Evolutionary conservation across 345 rosid species (phyloP).

Genomic region (Diplotaxis tenuifolia): DNA sequence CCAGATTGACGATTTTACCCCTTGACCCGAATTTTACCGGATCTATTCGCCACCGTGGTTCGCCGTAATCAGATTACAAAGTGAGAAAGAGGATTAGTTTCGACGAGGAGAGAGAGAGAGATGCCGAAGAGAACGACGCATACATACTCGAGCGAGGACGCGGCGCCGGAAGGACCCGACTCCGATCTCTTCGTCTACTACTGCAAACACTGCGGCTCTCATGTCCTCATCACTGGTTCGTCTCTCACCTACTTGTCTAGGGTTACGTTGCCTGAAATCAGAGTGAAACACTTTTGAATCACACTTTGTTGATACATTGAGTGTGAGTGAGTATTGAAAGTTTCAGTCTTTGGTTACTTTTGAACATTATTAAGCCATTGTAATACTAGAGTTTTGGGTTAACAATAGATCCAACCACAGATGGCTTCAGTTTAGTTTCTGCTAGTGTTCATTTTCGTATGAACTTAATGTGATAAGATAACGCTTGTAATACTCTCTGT

Average conservation of each 20-base stretch:
- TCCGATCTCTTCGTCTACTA: slow-evolving; percentile 98
- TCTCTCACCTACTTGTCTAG: slow-evolving; percentile 22
- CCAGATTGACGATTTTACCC: neutral
- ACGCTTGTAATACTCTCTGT: slow-evolving; percentile 9
- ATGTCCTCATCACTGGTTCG: slow-evolving; percentile 93
- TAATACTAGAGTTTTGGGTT: neutral
- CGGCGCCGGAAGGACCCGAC: slow-evolving; percentile 91
- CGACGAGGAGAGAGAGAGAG: slow-evolving; percentile 27
- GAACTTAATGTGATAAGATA: neutral
- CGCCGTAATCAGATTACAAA: neutral
- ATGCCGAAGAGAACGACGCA: slow-evolving; percentile 99
- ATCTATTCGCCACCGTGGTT: neutral
- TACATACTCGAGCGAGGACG: slow-evolving; percentile 99
- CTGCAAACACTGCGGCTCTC: slow-evolving; percentile 97
- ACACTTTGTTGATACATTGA: neutral
- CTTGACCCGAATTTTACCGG: neutral
- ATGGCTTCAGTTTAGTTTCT: neutral
- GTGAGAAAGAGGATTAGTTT: neutral
- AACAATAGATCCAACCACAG: neutral
- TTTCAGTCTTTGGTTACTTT: slow-evolving; percentile 15
- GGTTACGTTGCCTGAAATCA: neutral
- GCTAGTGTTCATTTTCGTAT: neutral
- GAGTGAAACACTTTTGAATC: too few species aligned
- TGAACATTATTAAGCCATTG: neutral
- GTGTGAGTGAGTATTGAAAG: neutral